phyloP scores from a whole-genome alignment of 441 rosid species.

The Eutrema salsugineum region DNA sequence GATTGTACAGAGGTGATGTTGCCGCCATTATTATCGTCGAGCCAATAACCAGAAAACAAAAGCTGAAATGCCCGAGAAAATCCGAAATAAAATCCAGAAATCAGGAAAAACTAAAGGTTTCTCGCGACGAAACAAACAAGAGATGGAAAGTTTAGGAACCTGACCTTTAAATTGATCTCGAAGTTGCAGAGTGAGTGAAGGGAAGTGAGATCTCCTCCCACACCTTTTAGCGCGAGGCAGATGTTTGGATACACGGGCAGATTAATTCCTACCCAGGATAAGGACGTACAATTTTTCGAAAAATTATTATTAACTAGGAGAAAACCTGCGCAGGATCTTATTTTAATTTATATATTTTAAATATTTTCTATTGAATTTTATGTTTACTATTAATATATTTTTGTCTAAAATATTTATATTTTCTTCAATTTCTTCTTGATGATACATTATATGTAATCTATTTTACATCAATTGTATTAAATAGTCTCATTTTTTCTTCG shows the following conservation, averaged over 20 bases:
- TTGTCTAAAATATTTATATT: too few species aligned
- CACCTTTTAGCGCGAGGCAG: background rate
- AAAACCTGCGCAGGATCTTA: too few species aligned
- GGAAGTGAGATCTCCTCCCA: slow-evolving; percentile 16
- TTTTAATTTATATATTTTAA: too few species aligned
- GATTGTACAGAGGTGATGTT: slow-evolving; percentile 44
- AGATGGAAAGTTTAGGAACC: background rate
- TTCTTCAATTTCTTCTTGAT: too few species aligned
- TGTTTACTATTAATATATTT: too few species aligned
- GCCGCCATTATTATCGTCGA: slow-evolving; percentile 31
- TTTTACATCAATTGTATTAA: too few species aligned
- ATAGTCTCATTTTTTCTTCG: too few species aligned
- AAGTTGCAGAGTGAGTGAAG: slow-evolving; percentile 21
- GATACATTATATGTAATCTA: too few species aligned
- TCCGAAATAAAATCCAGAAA: background rate
- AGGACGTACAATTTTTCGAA: background rate
- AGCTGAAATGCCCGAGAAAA: background rate
- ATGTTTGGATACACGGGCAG: slow-evolving; percentile 15
- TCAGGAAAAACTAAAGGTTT: background rate
- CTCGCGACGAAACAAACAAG: background rate
- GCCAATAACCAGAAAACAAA: background rate
- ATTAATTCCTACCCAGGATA: background rate
- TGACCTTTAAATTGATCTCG: slow-evolving; percentile 9
- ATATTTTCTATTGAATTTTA: too few species aligned
- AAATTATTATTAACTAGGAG: too few species aligned